phyloP scores from a whole-genome alignment of 352 stramenopile species.

The Pythium apleroticum region DNA sequence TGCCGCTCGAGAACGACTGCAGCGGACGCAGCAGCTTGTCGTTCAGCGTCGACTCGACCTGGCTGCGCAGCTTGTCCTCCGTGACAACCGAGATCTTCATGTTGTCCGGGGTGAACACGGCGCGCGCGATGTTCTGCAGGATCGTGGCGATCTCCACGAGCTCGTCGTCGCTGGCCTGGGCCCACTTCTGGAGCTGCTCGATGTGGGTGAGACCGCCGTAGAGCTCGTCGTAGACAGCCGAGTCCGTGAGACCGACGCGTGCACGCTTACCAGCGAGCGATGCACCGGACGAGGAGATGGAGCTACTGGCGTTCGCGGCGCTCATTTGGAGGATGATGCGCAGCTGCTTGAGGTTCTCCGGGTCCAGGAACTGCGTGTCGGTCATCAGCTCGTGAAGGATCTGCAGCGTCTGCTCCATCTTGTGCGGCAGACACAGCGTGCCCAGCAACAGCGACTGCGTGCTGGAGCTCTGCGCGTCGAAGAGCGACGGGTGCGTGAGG shows the following conservation, averaged over 20 bases:
- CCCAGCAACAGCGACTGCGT: constrained; percentile 61
- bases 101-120: constrained; percentile 57
- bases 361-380: constrained; percentile 72
- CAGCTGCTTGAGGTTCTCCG: constrained; percentile 72
- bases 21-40: constrained; percentile 50
- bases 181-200: constrained; percentile 72
- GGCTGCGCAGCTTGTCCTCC: constrained; percentile 58
- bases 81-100: constrained; percentile 73
- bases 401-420: constrained; percentile 60
- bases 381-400: constrained; percentile 61
- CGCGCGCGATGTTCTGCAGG: constrained; percentile 55
- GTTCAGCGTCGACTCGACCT: constrained; percentile 50
- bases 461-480: constrained; percentile 40
- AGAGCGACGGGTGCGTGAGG: constrained; percentile 55
- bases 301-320: constrained; percentile 62
- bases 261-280: constrained; percentile 55
- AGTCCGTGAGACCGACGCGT: constrained; percentile 54
- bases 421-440: constrained; percentile 75
- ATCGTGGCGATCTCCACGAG: constrained; percentile 50
- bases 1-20: not conserved
- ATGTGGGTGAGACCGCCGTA: constrained; percentile 76
- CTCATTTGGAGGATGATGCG: constrained; percentile 75
- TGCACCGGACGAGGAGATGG: constrained; percentile 71
- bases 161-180: constrained; percentile 66
- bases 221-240: constrained; percentile 59